Base-by-base conservation (phyloP, 768 basidiomycete species). In the Tylopilus subfusipes region DNA sequence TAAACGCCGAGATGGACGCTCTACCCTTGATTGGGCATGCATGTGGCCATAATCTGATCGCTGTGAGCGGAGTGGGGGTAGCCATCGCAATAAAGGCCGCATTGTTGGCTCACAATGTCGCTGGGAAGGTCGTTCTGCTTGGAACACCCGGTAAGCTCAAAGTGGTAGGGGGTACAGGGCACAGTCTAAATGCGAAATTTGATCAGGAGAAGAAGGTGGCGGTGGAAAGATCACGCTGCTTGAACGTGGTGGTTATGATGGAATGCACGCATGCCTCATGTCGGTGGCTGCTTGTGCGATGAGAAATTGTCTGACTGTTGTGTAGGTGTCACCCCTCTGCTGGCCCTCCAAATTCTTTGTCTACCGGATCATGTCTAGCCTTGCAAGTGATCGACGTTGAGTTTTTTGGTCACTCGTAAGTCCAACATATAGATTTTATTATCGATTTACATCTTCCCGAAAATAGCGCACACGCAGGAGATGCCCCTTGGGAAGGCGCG, bases 11-110 rank as follows among this genome's bases (percentile, higher is more conserved):
- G 71, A 89, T 88, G 86, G 74, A 80, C 39, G 80, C 81, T 6
- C 69, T 82, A 21, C 79, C 79, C n/a, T 68, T 74, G 34, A 75
- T 82, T 48, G 81, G 80, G 4, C 81, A 83, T 66, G 88, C 81
- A 0, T 92, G 90, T 64, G 90, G 90, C 1, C 90, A 93, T 69
- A 91, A 92, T 68, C 76, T 93, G 57, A 91, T 91, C 60, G 90
- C 90, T 43, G 80, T 85, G 61, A 82, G 83, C 58, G 90, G 89
- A 38, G 82, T 88, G 31, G 90, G 85, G 34, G 74, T 85, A 42
- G 88, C 89, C 29, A 69, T 93, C 51, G 86, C 86, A 31, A 77
- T 91, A 49, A 86, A 85, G 66, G 77, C 82, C 48, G 88, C 85
- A 25, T 66, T 92, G 56, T 73, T 83, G 69, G 74, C 78, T 49